Base-by-base conservation (phyloP, 495 filamentous ascomycete species). In the Darksidea phi region DNA sequence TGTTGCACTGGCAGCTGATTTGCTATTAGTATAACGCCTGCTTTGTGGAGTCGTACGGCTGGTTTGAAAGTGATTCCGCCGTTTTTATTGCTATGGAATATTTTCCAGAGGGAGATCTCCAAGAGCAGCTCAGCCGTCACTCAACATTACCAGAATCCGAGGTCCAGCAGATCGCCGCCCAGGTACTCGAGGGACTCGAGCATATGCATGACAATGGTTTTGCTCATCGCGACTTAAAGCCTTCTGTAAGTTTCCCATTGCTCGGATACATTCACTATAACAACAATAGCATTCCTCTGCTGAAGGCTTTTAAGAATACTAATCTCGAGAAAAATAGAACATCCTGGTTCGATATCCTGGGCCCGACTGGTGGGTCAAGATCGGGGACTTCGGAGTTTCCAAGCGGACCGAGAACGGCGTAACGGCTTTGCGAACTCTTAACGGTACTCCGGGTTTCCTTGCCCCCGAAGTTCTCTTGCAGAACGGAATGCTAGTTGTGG, bases 81-180 rank as follows among this genome's bases (percentile, higher is more conserved):
- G 20, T 68, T 11, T 47, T 48, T 21, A 54, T 61, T 28, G 26
- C 58, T 18, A 61, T 61, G 58, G 63, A 70, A 70, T 54, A 71
- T 66, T 80, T 77, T 70, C 71, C 49, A 32, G 26, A 63, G 32
- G 67, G 67, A 7, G 67, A 70, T 48, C 64, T 70, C 7, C 59
- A 64, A 25, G 49, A 24, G 11, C 55, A 54, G 20, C 49, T 70
- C 25, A 24, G n/a, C 15, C n/a, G 18, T 17, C 15, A 41, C 37
- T 24, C 34, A 23, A 17, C 20, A 37, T 38, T 65, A 26, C 48
- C 53, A 32, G 51, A 56, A 18, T 12, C 23, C 34, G 52, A 70
- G 20, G 65, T 50, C 18, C 45, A 49, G 34, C 18, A 61, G 47
- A 54, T 70, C 5, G 46, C 48, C 11, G 32, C 15, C 18, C 67